A percentile compares a stretch with the other conserved stretches of the same genome.
Evolutionary conservation across 1,284 basidiomycete species (phyloP).

Genomic region (Somion occarium): DNA sequence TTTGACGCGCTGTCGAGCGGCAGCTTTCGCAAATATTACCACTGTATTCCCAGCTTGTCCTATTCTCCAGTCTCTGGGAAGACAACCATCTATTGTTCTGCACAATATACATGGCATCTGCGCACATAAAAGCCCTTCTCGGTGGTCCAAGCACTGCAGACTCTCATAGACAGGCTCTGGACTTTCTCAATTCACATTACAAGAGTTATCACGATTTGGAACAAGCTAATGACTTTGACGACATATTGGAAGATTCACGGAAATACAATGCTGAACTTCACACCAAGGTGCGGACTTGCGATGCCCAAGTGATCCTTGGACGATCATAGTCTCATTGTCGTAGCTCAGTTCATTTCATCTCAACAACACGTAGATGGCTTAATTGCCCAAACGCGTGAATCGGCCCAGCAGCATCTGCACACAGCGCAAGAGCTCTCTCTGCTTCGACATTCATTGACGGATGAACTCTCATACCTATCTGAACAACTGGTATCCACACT

Average conservation of each 20-base stretch:
- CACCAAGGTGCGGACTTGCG: slow-evolving; percentile 24
- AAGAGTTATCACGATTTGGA: slow-evolving; percentile 37
- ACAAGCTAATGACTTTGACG: slow-evolving; percentile 29
- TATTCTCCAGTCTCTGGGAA: too few relatives aligned
- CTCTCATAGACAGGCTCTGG: slow-evolving; percentile 39
- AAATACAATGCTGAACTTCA: slow-evolving; percentile 21
- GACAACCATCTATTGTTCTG: too few relatives aligned
- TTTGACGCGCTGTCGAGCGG: too few relatives aligned
- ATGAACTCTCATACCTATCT: slow-evolving; percentile 70
- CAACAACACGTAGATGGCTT: slow-evolving; percentile 39
- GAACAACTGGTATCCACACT: slow-evolving; percentile 59
- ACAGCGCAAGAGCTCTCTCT: slow-evolving; percentile 71
- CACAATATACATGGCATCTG: slow-evolving; percentile 40
- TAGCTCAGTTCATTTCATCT: slow-evolving; percentile 59
- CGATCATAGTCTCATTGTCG: slow-evolving; percentile 19
- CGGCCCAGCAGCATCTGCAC: slow-evolving; percentile 43
- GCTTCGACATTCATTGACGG: slow-evolving; percentile 69
- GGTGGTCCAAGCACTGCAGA: slow-evolving; percentile 39
- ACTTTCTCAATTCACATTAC: slow-evolving; percentile 43
- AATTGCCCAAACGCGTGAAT: slow-evolving; percentile 38
- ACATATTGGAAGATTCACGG: slow-evolving; percentile 29
- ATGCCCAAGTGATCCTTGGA: background rate
- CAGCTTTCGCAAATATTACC: too few relatives aligned
- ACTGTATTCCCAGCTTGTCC: too few relatives aligned
- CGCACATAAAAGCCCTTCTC: slow-evolving; percentile 44